Base-by-base conservation (phyloP, 139 green algal genomes). In the Astrephomene gubernaculifera region DNA sequence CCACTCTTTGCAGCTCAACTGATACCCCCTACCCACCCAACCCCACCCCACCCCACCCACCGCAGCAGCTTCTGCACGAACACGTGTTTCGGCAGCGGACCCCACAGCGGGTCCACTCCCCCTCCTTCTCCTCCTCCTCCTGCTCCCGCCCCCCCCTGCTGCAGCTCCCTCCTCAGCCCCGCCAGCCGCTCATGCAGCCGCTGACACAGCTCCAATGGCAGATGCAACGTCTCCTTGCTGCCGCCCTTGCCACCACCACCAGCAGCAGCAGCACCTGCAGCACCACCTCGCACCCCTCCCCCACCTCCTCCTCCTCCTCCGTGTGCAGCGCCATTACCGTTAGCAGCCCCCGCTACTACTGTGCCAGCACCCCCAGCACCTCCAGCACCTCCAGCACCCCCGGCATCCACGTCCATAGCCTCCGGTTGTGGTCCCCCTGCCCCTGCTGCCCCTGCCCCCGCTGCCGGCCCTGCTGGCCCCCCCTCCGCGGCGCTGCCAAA, bases 31-130 rank as follows among this genome's bases (percentile, higher is more conserved):
- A n/a, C n/a, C n/a, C n/a, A n/a, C n/a, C n/a, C n/a, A n/a, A n/a
- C n/a, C n/a, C n/a, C n/a, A 7, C 63, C 69, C 22, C 8, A 21
- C 22, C 41, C 41, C 27, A 31, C 44, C 31, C 31, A 79, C 71
- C 49, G 44, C 25, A 87, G 43, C 36, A 88, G 36, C 60, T 73
- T 75, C 72, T 79, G 24, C 29, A 88, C 35, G 8, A 88, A 75
- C 6, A 60, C 35, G 22, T 64, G 41, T 63, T 88, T 88, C 33
- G 83, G 72, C 61, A 83, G 44, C 54, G 53, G 29, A 1, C 60
- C 72, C 83, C 83, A 88, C 27, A 83, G 71, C 68, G 65, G 44
- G 49, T 71, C 65, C 4, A 69, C 45, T 22, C 61, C 43, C 4
- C 61, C 9, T 57, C 49, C 14, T 57, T 57, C 49, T 8, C 38